These are phyloP conservation scores for Globisporangium cylindrosporum DNA, from an alignment of 352 stramenopile genomes.

Conservation along the genomic window DNA sequence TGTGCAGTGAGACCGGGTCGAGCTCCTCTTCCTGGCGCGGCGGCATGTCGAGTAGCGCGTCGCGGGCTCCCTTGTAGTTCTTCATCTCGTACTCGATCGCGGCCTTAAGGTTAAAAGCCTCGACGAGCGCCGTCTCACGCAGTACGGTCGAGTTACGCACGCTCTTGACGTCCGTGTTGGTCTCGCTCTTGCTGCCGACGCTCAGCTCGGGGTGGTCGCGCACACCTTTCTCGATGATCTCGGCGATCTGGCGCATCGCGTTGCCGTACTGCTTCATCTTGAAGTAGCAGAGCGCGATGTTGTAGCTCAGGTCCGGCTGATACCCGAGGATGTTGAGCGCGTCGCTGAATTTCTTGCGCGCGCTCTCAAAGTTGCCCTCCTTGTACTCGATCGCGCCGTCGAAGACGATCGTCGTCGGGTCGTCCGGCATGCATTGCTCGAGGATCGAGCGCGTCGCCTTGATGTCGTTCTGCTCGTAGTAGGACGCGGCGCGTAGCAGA, in stretches of 20 bases:
- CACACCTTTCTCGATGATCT: slow-evolving; percentile 93
- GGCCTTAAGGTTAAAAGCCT: slow-evolving; percentile 95
- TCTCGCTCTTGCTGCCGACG: slow-evolving; percentile 90
- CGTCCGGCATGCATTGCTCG: slow-evolving; percentile 90
- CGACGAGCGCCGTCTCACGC: slow-evolving; percentile 90
- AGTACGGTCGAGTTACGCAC: slow-evolving; percentile 92
- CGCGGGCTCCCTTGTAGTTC: slow-evolving; percentile 81
- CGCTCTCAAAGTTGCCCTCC: slow-evolving; percentile 86
- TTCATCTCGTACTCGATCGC: slow-evolving; percentile 96
- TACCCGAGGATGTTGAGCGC: slow-evolving; percentile 93
- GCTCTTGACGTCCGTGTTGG: slow-evolving; percentile 82
- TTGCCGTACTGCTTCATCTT: slow-evolving; percentile 89
- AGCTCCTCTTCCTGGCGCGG: slow-evolving; percentile 90
- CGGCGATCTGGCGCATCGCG: slow-evolving; percentile 89
- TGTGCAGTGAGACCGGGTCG: slow-evolving; percentile 89
- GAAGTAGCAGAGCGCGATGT: slow-evolving; percentile 95
- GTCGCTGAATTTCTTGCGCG: slow-evolving; percentile 90
- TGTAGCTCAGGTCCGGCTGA: slow-evolving; percentile 92
- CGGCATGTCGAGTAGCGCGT: slow-evolving; percentile 93
- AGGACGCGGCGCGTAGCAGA: slow-evolving; percentile 88
- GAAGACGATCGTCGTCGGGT: slow-evolving; percentile 90
- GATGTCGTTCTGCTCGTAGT: slow-evolving; percentile 96
- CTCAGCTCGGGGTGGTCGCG: slow-evolving; percentile 92
- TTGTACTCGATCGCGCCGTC: slow-evolving; percentile 85
- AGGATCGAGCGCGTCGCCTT: slow-evolving; percentile 88